These are phyloP conservation scores for Xylaria sp. DNA, from an alignment of 2,329 filamentous ascomycete species.

Conservation along the genomic window DNA sequence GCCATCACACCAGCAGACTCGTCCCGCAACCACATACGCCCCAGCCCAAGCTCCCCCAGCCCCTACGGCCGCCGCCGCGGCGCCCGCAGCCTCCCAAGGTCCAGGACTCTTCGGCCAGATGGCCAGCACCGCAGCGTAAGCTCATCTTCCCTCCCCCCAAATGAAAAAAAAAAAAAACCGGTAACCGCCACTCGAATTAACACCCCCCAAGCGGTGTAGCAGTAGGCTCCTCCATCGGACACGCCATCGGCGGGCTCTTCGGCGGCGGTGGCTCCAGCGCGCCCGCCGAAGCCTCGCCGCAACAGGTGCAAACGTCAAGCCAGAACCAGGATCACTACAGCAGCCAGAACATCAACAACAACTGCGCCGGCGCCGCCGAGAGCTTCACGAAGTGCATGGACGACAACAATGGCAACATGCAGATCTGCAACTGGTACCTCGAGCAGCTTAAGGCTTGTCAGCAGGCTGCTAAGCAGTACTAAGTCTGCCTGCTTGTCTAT, in stretches of 20 bases:
- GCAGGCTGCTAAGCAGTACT: slow-evolving; percentile 78
- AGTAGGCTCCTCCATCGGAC: slow-evolving; percentile 93
- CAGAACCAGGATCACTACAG: slow-evolving; percentile 63
- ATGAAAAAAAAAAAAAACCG: too few relatives aligned
- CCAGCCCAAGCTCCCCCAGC: slow-evolving; percentile 59
- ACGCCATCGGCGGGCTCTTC: slow-evolving; percentile 92
- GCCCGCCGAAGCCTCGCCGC: slow-evolving; percentile 62
- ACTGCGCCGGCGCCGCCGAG: slow-evolving; percentile 82
- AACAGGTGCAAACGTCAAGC: slow-evolving; percentile 60
- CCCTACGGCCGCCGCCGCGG: slow-evolving; percentile 52
- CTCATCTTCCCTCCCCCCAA: not conserved
- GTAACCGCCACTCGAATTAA: slow-evolving; percentile 45
- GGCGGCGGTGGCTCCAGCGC: slow-evolving; percentile 73
- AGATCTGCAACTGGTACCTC: slow-evolving; percentile 97
- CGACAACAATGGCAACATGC: slow-evolving; percentile 91
- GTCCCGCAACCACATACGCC: slow-evolving; percentile 76
- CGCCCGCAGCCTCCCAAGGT: slow-evolving; percentile 69
- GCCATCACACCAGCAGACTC: slow-evolving; percentile 68
- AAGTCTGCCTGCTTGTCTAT: slow-evolving; percentile 44
- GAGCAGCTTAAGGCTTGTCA: slow-evolving; percentile 96
- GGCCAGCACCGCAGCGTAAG: slow-evolving; percentile 93
- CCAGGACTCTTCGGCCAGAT: slow-evolving; percentile 95
- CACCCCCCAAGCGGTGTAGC: slow-evolving; percentile 81
- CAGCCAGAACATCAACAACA: slow-evolving; percentile 76
- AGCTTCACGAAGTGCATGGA: slow-evolving; percentile 97